These are phyloP conservation scores for Serendipita sp. DNA, from an alignment of 768 basidiomycete species.

Conservation along the genomic window DNA sequence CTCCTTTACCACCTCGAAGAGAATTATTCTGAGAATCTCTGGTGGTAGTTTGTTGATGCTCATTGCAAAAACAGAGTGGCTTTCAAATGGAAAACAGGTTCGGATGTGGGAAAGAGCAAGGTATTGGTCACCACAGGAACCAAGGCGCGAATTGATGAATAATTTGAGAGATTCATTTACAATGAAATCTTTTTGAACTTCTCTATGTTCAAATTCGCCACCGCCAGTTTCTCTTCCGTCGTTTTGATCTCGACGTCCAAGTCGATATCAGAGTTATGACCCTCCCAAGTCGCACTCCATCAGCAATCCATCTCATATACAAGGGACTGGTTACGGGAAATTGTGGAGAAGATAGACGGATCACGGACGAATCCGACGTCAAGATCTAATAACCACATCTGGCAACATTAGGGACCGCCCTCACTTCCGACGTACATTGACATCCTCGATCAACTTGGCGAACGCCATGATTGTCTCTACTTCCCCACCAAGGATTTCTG, in stretches of 20 bases:
- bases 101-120: too few relatives aligned
- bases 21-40: too few relatives aligned
- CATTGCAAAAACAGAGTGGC: too few relatives aligned
- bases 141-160: too few relatives aligned
- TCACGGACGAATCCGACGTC: slow-evolving; percentile 53
- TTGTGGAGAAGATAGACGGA: slow-evolving; percentile 38
- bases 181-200: slow-evolving; percentile 50
- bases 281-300: background rate
- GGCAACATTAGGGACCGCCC: slow-evolving; percentile 63
- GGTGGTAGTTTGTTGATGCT: too few relatives aligned
- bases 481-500: slow-evolving; percentile 54
- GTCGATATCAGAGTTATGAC: slow-evolving; percentile 28
- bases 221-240: slow-evolving; percentile 74
- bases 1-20: too few relatives aligned
- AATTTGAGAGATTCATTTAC: too few relatives aligned
- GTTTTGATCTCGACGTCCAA: slow-evolving; percentile 76
- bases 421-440: slow-evolving; percentile 46
- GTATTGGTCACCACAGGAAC: too few relatives aligned
- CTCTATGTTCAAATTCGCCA: slow-evolving; percentile 49
- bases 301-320: background rate
- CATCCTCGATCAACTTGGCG: slow-evolving; percentile 75
- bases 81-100: too few relatives aligned
- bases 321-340: slow-evolving; percentile 14
- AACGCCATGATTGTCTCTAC: slow-evolving; percentile 59
- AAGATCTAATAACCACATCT: slow-evolving; percentile 81